phyloP scores from a whole-genome alignment of 768 basidiomycete species.

The Mycena leptocephala region DNA sequence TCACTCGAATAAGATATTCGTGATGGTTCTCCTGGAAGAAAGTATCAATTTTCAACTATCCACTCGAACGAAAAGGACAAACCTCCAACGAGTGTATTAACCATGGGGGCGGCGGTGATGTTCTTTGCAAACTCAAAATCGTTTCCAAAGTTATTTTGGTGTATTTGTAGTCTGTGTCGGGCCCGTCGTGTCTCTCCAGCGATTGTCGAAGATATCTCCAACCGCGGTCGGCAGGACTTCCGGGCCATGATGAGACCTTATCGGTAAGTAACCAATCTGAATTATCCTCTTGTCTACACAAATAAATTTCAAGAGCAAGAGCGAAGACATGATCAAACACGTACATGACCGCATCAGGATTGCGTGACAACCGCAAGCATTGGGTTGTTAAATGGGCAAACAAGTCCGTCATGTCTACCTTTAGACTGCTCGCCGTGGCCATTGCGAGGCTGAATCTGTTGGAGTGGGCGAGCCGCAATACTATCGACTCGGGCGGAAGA shows the following conservation, averaged over 20 bases:
- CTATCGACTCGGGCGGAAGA: slow-evolving; percentile 64
- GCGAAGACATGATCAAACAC: slow-evolving; percentile 39
- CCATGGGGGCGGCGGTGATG: slow-evolving; percentile 85
- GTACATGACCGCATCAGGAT: slow-evolving; percentile 74
- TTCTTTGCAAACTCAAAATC: slow-evolving; percentile 77
- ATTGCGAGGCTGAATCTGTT: slow-evolving; percentile 89
- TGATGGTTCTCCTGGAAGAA: slow-evolving; percentile 75
- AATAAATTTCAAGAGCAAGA: slow-evolving; percentile 23
- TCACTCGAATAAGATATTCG: slow-evolving; percentile 87
- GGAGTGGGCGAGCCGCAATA: slow-evolving; percentile 84
- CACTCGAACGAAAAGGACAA: slow-evolving; percentile 17
- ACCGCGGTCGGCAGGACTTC: slow-evolving; percentile 83
- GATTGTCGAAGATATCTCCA: slow-evolving; percentile 92
- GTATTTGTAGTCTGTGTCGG: slow-evolving; percentile 82
- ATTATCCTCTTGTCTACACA: slow-evolving; percentile 74
- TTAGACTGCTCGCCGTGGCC: slow-evolving; percentile 79
- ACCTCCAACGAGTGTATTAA: slow-evolving; percentile 85
- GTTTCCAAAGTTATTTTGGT: slow-evolving; percentile 84
- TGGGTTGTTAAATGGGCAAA: slow-evolving; percentile 85
- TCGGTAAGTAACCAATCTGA: slow-evolving; percentile 91
- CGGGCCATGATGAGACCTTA: slow-evolving; percentile 87
- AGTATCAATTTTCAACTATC: slow-evolving; percentile 2
- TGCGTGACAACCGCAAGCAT: slow-evolving; percentile 83
- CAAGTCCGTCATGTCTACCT: slow-evolving; percentile 90
- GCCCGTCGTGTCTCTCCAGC: slow-evolving; percentile 83